phyloP scores from a whole-genome alignment of 345 rosid species.

The Hibiscus tridactylites region DNA sequence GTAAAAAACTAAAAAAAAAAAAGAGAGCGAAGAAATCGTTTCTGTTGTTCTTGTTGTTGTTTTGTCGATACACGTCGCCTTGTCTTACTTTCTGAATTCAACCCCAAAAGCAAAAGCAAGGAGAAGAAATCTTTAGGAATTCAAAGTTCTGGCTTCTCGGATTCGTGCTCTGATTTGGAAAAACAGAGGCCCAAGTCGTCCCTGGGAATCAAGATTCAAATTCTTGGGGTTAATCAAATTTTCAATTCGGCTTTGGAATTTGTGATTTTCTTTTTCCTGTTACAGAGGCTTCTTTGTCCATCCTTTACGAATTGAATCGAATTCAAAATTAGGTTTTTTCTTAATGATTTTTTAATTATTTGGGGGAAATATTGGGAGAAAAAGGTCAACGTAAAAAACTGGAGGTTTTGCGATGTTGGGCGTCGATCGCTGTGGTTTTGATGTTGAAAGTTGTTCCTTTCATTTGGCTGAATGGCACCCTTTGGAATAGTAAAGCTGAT shows the following conservation, averaged over 20 bases:
- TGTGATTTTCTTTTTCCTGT: not conserved
- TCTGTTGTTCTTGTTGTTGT: not conserved
- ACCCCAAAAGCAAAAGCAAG: not conserved
- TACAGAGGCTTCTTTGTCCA: not conserved
- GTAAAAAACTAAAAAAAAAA: too few relatives aligned
- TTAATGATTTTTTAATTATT: not conserved
- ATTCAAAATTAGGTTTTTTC: not conserved
- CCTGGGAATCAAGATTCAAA: not conserved
- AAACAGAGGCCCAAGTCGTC: not conserved
- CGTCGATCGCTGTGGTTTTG: slow-evolving; percentile 28
- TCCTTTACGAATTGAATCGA: not conserved
- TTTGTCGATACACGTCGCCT: not conserved
- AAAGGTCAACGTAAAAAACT: slow-evolving; percentile 4
- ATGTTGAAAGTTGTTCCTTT: slow-evolving; percentile 37
- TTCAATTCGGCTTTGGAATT: not conserved
- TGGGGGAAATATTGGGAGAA: not conserved
- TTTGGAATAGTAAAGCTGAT: slow-evolving; percentile 41
- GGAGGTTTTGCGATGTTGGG: slow-evolving; percentile 53
- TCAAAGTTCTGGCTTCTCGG: not conserved
- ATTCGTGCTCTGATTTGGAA: not conserved
- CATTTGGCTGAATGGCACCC: slow-evolving; percentile 97
- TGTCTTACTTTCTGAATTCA: not conserved
- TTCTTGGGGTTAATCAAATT: not conserved
- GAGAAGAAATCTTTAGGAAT: not conserved
- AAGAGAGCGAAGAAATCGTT: too few relatives aligned